Evolutionary conservation across 305 asterid species (phyloP).

Genomic region (Solanum hybrid): DNA sequence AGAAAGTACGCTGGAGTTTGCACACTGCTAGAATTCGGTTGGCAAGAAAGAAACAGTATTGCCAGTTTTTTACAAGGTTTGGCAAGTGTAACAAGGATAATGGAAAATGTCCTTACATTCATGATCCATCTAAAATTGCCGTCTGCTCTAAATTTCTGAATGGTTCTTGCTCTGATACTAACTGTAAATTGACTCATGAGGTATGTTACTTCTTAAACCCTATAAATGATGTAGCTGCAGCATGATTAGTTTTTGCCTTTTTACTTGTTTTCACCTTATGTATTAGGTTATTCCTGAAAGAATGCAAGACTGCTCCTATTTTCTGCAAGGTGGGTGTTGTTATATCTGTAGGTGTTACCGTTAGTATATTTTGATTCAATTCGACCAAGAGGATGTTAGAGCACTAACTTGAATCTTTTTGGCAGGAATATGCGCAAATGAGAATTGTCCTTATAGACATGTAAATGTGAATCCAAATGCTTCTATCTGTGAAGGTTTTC

Average conservation of each 20-base stretch:
- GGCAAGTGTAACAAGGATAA: conserved; percentile 92
- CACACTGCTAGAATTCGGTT: conserved; percentile 86
- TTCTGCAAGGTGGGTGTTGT: conserved; percentile 61
- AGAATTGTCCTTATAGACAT: conserved; percentile 89
- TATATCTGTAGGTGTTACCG: neutral
- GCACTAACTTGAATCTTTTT: conserved; percentile 26
- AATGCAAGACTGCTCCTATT: conserved; percentile 97
- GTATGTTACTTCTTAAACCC: conserved; percentile 24
- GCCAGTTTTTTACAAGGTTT: conserved; percentile 90
- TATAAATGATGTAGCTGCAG: neutral
- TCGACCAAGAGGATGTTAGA: neutral
- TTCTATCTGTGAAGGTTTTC: conserved; percentile 74
- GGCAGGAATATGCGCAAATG: conserved; percentile 87
- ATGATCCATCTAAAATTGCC: conserved; percentile 73
- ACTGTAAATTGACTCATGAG: conserved; percentile 93
- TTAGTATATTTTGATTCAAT: neutral
- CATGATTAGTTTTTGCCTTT: conserved; percentile 10
- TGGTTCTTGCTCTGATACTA: conserved; percentile 58
- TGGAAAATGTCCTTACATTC: conserved; percentile 82
- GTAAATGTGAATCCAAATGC: conserved; percentile 66
- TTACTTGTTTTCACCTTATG: conserved; percentile 6
- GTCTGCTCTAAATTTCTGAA: conserved; percentile 92
- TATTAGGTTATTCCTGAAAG: conserved; percentile 85
- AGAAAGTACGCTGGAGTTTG: conserved; percentile 95
- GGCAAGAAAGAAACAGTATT: conserved; percentile 77